Base-by-base conservation (phyloP, 768 basidiomycete genomes). In the Tricholoma furcatifolium region DNA sequence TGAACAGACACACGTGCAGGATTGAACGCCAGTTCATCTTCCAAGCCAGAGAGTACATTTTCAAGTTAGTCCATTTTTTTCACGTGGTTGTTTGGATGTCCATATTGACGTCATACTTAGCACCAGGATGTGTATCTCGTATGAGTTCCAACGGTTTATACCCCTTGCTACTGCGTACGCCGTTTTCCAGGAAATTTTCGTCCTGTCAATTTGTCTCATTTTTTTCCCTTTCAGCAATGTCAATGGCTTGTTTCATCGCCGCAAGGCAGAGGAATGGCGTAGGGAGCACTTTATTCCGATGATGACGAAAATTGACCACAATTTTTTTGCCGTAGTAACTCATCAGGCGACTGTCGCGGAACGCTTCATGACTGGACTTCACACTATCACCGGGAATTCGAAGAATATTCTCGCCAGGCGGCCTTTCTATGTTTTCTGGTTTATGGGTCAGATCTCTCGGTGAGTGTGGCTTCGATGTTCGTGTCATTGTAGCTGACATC, bases 391-490 rank as follows among this genome's bases (percentile, higher is more conserved):
- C 8, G 85, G 84, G 14, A 73, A 75, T 55, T 62, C 72, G 21
- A 71, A 63, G 36, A 77, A 81, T 54, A 64, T 74, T 30, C 66
- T 89, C 20, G 70, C 80, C 2, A 72, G 78, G 14, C 70, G 86
- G 51, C 87, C 87, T 9, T 85, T 85, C 63, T 85, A 82, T 62
- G 73, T 82, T 20, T 86, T 86, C 64, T 88, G 85, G 86, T 87
- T 89, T 62, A 85, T 87, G 84, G 77, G 77, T 18, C 85, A 88
- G 66, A 78, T 88, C 48, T 74, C 72, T 62, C 76, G 82, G 83
- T 80, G 51, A 47, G 66, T 65, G 49, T 41, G 15, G 23, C 48
- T 30, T 20, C 43, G 39, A 39, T 34, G 8, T 18, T 15, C 36
- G 47, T 53, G 57, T 50, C 48, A 41, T 4, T 20, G 36, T 27